A percentile compares a stretch with the other conserved stretches of the same genome.
Evolutionary conservation across 805 yeast genomes (phyloP).

Genomic region (Millerago galiae): DNA sequence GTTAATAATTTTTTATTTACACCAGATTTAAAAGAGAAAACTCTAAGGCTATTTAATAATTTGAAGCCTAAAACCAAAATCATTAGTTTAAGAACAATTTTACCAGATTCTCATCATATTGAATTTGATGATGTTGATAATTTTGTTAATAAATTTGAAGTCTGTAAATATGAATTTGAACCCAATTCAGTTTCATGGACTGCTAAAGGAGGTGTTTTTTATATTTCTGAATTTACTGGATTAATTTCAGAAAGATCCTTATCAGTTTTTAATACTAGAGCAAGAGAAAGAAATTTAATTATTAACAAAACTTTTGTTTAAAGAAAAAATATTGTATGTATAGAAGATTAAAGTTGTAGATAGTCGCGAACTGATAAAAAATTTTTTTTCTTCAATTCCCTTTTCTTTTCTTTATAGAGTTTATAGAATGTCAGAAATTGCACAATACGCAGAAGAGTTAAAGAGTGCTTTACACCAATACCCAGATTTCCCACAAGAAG

Average conservation of each 20-base stretch:
- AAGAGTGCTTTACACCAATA: conserved; percentile 61
- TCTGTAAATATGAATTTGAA: conserved; percentile 56
- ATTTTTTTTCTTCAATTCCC: not conserved
- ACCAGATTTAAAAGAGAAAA: conserved; percentile 60
- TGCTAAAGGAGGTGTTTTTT: conserved; percentile 67
- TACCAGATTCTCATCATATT: conserved; percentile 68
- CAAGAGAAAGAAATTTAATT: conserved; percentile 15
- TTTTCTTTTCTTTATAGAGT: not conserved
- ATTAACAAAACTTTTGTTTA: conserved; percentile 1
- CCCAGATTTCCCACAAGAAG: conserved; percentile 92
- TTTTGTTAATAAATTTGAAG: conserved; percentile 58
- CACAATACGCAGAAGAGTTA: conserved; percentile 36
- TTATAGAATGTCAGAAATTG: conserved; percentile 11
- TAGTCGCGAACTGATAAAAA: not conserved
- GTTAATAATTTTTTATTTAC: conserved; percentile 84
- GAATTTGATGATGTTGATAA: conserved; percentile 43
- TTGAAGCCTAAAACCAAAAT: conserved; percentile 71
- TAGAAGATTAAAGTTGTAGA: not conserved
- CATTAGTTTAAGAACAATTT: conserved; percentile 71
- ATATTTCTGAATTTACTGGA: conserved; percentile 43
- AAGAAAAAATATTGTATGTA: not conserved
- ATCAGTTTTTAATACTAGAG: conserved; percentile 31
- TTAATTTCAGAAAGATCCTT: conserved; percentile 10
- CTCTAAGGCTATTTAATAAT: conserved; percentile 57
- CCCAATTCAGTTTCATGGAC: conserved; percentile 87